A percentile compares a stretch with the other conserved stretches of the same genome.
Evolutionary conservation across 2,329 filamentous ascomycete species (phyloP).

Genomic region (Sporothrix dimorphospora): DNA sequence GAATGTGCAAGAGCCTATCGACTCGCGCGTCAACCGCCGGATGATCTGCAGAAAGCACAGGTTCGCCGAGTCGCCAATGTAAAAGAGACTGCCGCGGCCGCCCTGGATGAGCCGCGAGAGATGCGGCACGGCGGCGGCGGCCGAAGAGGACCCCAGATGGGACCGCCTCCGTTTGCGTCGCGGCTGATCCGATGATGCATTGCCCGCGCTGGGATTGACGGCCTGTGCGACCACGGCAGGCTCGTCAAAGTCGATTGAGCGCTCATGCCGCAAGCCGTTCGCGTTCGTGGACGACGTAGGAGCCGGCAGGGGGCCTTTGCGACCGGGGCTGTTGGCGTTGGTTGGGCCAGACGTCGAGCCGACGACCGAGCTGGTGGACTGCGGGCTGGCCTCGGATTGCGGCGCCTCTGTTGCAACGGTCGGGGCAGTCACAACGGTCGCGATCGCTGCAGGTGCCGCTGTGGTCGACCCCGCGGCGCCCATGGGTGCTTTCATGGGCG

Average conservation of each 20-base stretch:
- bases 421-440: neutral
- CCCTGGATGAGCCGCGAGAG: conserved; percentile 42
- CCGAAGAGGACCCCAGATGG: conserved; percentile 1
- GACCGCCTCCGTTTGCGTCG: conserved; percentile 26
- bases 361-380: conserved; percentile 17
- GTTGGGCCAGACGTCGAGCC: neutral
- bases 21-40: conserved; percentile 40
- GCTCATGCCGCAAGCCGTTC: conserved; percentile 15
- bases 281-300: neutral
- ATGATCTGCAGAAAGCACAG: conserved; percentile 43
- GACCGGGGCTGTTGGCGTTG: conserved; percentile 19
- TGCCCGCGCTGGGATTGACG: neutral
- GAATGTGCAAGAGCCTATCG: conserved; percentile 41
- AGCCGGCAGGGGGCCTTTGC: conserved; percentile 21
- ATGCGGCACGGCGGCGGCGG: conserved; percentile 33
- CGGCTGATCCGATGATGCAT: neutral
- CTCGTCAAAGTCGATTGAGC: conserved; percentile 20
- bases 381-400: conserved; percentile 18
- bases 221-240: neutral
- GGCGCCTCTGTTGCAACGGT: neutral
- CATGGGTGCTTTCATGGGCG: neutral
- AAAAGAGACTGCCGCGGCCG: conserved; percentile 42
- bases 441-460: neutral
- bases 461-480: neutral
- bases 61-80: conserved; percentile 44